Base-by-base conservation (phyloP, 108 stramenopile species). In the Conticribra guillardii region DNA sequence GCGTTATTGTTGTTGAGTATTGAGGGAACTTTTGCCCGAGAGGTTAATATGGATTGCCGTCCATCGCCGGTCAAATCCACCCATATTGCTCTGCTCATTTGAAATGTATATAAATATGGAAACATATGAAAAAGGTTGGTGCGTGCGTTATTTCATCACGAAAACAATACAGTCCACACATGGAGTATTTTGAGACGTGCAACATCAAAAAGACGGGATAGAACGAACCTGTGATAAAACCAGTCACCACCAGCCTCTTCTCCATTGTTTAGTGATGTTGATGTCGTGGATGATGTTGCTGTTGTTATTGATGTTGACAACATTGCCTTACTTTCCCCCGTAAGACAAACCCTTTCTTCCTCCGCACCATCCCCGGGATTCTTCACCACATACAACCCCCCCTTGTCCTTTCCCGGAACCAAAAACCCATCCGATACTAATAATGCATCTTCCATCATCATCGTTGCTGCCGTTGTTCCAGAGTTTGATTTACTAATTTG, bases 341-440 rank as follows among this genome's bases (percentile, higher is more conserved):
- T 81, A 30, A 90, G 54, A 57, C 85, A 86, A 18, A 88, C 80
- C 16, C 73, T 88, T 82, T 84, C 80, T 60, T 94, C 93, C 23
- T 72, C 57, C 3, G 77, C 21, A 41, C 51, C 45, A 66, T 89
- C 73, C 3, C 82, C 80, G 0, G 94, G 91, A 71, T 92, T 82
- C 50, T 67, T 69, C 2, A 98, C 90, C 15, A 95, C 71, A 73
- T 97, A 96, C 9, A 98, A 75, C 11, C 96, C 97, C 0, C 97
- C 97, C 61, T 92, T 92, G 60, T 92, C 89, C 61, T 89, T 92
- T 24, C 96, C 96, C 4, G 97, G 97, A n/a, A 97, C 89, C 16
- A 98, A 71, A 78, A 98, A 98, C 8, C 97, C 97, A 73, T 98
- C 97, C 7, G 90, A 84, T 1, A 98, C 85, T 33, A 98, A 74